Evolutionary conservation across 225 moss, liverwort and hornwort species (phyloP).

Genomic region (Physcomitrellopsis africana): DNA sequence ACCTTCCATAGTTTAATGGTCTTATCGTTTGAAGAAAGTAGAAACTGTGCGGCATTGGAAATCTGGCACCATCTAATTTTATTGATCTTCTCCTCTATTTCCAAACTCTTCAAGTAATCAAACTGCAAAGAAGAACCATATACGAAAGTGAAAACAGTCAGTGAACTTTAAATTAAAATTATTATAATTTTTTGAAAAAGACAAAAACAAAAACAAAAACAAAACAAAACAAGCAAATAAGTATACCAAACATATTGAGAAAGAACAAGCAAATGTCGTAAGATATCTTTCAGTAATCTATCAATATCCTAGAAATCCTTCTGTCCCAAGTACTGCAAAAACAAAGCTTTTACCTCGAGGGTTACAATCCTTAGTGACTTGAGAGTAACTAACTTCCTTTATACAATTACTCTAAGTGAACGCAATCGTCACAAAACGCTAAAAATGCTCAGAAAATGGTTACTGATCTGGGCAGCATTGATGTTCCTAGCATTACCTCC

Average conservation of each 20-base stretch:
- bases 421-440: neutral
- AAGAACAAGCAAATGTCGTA: neutral
- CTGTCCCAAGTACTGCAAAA: neutral
- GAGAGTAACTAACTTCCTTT: neutral
- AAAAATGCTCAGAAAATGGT: neutral
- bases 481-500: conserved; percentile 61
- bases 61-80: conserved; percentile 99
- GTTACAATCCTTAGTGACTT: neutral
- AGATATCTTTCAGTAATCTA: conserved; percentile 3
- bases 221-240: too few relatives aligned
- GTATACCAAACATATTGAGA: neutral
- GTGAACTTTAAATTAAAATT: too few relatives aligned
- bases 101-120: conserved; percentile 99
- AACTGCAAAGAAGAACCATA: conserved; percentile 56
- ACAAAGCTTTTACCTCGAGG: neutral
- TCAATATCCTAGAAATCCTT: neutral
- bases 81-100: conserved; percentile 99
- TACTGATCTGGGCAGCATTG: neutral
- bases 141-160: neutral
- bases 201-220: too few relatives aligned
- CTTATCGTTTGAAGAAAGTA: conserved; percentile 99
- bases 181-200: too few relatives aligned
- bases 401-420: neutral
- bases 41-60: conserved; percentile 92
- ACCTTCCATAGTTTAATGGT: conserved; percentile 99